phyloP scores from a whole-genome alignment of 2,329 filamentous ascomycete species.

The Aspergillus amoenus region DNA sequence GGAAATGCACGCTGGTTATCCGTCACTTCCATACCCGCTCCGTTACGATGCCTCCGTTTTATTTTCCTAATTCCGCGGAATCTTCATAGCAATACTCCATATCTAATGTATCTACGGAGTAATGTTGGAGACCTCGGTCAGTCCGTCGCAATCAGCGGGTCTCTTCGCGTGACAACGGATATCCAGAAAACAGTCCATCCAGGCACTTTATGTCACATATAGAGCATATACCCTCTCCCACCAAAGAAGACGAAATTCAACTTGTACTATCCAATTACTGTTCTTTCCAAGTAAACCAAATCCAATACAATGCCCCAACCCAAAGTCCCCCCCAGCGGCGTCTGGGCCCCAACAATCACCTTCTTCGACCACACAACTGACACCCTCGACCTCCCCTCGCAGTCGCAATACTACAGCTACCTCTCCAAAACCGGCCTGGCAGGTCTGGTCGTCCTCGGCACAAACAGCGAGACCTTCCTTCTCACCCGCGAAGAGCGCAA shows the following conservation, averaged over 20 bases:
- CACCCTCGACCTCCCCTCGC: constrained; percentile 48
- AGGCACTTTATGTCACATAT: not conserved
- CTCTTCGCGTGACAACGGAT: too few relatives aligned
- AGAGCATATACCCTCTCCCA: not conserved
- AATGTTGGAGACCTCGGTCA: too few relatives aligned
- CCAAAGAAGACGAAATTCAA: not conserved
- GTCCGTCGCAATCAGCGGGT: too few relatives aligned
- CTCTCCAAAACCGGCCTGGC: constrained; percentile 51
- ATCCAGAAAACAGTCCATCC: too few relatives aligned
- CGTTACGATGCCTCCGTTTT: too few relatives aligned
- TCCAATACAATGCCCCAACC: not conserved
- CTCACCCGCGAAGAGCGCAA: constrained; percentile 59
- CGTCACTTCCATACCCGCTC: too few relatives aligned
- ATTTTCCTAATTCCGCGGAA: too few relatives aligned
- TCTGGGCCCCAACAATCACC: constrained; percentile 56
- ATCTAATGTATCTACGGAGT: too few relatives aligned
- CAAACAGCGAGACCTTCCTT: constrained; percentile 58
- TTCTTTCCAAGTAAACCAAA: not conserved
- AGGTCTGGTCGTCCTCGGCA: constrained; percentile 56
- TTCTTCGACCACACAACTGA: constrained; percentile 54
- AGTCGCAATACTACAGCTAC: constrained; percentile 54
- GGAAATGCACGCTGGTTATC: too few relatives aligned
- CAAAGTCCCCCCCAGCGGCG: constrained; percentile 33
- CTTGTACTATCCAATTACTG: too few relatives aligned
- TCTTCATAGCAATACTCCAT: too few relatives aligned